phyloP scores from a whole-genome alignment of 345 rosid species.

The Eucalyptus microcorys region DNA sequence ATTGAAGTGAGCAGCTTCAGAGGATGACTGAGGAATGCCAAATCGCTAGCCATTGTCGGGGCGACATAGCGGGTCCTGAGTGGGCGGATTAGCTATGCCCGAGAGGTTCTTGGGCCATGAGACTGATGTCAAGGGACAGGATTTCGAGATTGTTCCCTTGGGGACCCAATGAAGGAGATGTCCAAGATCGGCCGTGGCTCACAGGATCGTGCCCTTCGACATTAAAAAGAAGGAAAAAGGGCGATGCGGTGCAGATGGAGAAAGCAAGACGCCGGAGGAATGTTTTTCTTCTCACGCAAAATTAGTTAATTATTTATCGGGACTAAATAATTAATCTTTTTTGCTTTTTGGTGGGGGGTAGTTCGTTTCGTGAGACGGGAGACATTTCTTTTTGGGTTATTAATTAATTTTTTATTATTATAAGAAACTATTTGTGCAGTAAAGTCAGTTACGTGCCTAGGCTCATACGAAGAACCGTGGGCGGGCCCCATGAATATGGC shows the following conservation, averaged over 20 bases:
- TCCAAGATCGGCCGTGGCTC: not conserved
- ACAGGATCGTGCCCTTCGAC: not conserved
- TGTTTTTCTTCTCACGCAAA: not conserved
- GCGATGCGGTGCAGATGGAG: not conserved
- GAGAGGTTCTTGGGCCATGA: not conserved
- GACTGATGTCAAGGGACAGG: not conserved
- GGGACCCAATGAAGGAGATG: not conserved
- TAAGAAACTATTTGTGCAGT: not conserved
- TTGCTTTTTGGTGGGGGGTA: not conserved
- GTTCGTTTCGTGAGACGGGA: not conserved
- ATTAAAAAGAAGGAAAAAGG: not conserved
- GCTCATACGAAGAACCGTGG: not conserved
- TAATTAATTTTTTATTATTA: no score
- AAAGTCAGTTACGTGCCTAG: not conserved
- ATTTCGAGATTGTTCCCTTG: not conserved
- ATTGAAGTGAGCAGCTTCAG: not conserved
- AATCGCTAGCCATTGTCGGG: not conserved
- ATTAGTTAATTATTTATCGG: not conserved
- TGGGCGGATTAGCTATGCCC: not conserved
- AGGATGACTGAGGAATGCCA: not conserved
- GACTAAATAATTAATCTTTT: not conserved
- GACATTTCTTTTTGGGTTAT: not conserved
- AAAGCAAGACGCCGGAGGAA: not conserved
- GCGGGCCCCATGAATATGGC: not conserved
- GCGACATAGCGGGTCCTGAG: no score